These are phyloP conservation scores for Chalciporus piperatus DNA, from an alignment of 768 basidiomycete species.

Conservation along the genomic window DNA sequence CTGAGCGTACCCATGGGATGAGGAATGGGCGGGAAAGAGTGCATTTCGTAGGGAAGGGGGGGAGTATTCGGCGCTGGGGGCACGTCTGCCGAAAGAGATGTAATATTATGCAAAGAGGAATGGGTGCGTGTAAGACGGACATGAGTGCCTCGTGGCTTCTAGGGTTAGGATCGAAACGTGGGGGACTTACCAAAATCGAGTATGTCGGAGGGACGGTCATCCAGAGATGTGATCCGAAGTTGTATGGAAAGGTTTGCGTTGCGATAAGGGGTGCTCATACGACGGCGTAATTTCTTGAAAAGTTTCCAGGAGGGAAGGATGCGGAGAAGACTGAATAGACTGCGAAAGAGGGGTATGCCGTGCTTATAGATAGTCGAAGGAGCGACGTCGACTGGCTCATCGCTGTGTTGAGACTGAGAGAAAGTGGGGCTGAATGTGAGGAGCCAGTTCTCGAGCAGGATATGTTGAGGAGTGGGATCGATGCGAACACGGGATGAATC, in stretches of 20 bases:
- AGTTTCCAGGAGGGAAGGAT: slow-evolving; percentile 77
- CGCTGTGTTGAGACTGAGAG: slow-evolving; percentile 15
- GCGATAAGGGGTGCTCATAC: slow-evolving; percentile 35
- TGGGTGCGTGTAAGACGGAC: slow-evolving; percentile 20
- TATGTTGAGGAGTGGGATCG: slow-evolving; percentile 63
- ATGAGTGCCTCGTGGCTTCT: slow-evolving; percentile 31
- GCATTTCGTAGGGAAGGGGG: slow-evolving; percentile 48
- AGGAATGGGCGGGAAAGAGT: slow-evolving; percentile 63
- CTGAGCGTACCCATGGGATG: slow-evolving; percentile 66
- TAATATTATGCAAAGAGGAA: slow-evolving; percentile 10
- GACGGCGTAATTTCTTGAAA: slow-evolving; percentile 54
- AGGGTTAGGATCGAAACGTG: slow-evolving; percentile 25
- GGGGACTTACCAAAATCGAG: slow-evolving; percentile 38
- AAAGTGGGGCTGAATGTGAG: slow-evolving; percentile 43
- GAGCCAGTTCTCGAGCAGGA: slow-evolving; percentile 73
- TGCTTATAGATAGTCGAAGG: slow-evolving; percentile 83
- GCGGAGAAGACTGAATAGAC: slow-evolving; percentile 64
- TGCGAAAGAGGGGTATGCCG: slow-evolving; percentile 78
- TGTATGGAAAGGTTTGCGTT: slow-evolving; percentile 48
- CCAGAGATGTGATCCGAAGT: slow-evolving; percentile 41
- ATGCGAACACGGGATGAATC: slow-evolving; percentile 60
- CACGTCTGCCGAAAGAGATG: slow-evolving; percentile 30
- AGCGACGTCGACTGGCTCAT: slow-evolving; percentile 47
- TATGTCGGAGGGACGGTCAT: slow-evolving; percentile 27
- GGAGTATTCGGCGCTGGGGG: slow-evolving; percentile 38